Conservation (phyloP, 768 basidiomycete genomes). For the Tricholoma sp. region DNA sequence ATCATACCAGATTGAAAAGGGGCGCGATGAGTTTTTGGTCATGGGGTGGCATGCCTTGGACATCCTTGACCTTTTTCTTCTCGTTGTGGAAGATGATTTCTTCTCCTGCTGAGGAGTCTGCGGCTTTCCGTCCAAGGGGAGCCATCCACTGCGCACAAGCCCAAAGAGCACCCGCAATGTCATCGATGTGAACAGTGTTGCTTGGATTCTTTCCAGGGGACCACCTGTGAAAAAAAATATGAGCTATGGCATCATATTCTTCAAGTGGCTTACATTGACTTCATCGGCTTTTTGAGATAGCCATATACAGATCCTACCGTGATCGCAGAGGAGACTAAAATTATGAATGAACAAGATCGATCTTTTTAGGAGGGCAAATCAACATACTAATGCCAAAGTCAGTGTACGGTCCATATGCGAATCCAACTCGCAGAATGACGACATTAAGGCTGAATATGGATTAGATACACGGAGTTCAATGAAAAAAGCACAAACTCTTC, state of each 20-base stretch:
- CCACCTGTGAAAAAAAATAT: conserved; percentile 45
- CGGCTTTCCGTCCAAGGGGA: conserved; percentile 55
- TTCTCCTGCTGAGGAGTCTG: conserved; percentile 62
- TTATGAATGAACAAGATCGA: conserved; percentile 9
- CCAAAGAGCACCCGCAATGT: conserved; percentile 76
- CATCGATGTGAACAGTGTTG: conserved; percentile 73
- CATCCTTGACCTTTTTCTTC: conserved; percentile 59
- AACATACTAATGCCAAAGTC: conserved; percentile 63
- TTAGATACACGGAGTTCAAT: conserved; percentile 1
- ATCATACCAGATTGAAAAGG: conserved; percentile 73
- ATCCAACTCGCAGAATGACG: conserved; percentile 69
- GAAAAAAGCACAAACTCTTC: conserved; percentile 45
- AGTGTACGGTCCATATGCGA: conserved; percentile 79
- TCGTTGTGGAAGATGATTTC: conserved; percentile 64
- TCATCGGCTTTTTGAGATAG: conserved; percentile 80
- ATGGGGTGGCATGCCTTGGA: conserved; percentile 55
- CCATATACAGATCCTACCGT: conserved; percentile 79
- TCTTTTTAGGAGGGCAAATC: conserved; percentile 1
- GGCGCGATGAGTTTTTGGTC: conserved; percentile 62
- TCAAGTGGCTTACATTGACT: conserved; percentile 52
- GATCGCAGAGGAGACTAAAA: conserved; percentile 61
- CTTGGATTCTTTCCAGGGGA: conserved; percentile 72
- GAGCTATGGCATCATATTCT: conserved; percentile 10
- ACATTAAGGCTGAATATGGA: conserved; percentile 59
- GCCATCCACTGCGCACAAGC: conserved; percentile 75